Conservation (phyloP, 2,329 filamentous ascomycete genomes). For the Dothistroma septosporum region DNA sequence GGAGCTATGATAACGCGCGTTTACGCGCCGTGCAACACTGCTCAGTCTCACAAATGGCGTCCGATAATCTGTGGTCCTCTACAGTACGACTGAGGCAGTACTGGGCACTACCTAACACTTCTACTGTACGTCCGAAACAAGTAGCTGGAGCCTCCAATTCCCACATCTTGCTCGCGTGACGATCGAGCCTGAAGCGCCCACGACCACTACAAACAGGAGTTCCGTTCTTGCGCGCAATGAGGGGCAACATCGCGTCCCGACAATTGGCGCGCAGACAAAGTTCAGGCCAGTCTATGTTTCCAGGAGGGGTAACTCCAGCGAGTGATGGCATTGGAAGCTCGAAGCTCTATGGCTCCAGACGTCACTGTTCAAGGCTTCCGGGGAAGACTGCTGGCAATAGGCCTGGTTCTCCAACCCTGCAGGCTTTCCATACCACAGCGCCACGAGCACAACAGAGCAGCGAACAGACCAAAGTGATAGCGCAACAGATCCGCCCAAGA, state of each 20-base stretch:
- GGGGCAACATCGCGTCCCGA: background rate
- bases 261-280: background rate
- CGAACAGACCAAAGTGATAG: background rate
- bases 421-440: too few species aligned
- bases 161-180: background rate
- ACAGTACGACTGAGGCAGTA: too few species aligned
- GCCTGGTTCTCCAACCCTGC: too few species aligned
- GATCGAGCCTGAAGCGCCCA: background rate
- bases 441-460: background rate
- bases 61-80: too few species aligned
- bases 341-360: background rate
- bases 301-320: conserved; percentile 1
- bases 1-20: too few species aligned
- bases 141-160: background rate
- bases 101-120: background rate
- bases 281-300: background rate
- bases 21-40: too few species aligned
- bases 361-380: background rate
- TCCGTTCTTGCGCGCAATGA: background rate
- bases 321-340: background rate
- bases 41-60: too few species aligned
- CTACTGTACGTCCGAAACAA: background rate
- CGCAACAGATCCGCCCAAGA: background rate
- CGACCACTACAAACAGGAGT: background rate
- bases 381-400: background rate